A percentile compares a stretch with the other conserved stretches of the same genome.
These are phyloP conservation scores for Akebia trifoliata DNA, from an alignment of 164 flowering plant species.

Conservation along the genomic window DNA sequence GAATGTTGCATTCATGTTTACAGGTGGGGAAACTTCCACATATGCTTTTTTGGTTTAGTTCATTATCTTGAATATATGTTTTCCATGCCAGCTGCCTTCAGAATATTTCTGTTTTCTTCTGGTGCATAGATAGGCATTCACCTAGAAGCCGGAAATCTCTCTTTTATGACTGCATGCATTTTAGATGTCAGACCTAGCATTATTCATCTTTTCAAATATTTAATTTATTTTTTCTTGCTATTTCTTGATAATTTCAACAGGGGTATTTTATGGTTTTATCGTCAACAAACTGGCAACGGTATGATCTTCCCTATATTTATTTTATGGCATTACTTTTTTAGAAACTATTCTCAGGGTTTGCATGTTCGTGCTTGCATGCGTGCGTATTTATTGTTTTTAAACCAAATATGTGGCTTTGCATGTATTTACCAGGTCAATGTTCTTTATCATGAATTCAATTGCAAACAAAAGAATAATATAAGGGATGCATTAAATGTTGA, in stretches of 20 bases:
- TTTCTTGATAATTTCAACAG: conserved; percentile 31
- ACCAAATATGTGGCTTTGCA: too few relatives aligned
- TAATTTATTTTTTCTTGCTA: conserved; percentile 2
- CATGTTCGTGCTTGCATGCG: neutral
- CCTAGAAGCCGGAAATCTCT: neutral
- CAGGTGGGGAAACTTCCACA: neutral
- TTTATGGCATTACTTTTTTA: neutral
- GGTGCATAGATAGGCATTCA: too few relatives aligned
- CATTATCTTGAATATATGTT: neutral
- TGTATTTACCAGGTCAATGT: too few relatives aligned
- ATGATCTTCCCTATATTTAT: conserved; percentile 15
- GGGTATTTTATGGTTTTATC: conserved; percentile 59
- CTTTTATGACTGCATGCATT: neutral
- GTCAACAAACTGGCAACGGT: conserved; percentile 77
- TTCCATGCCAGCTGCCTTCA: neutral
- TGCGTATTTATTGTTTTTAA: too few relatives aligned
- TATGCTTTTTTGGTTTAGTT: neutral
- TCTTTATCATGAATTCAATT: too few relatives aligned
- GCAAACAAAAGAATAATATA: too few relatives aligned
- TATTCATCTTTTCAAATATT: neutral
- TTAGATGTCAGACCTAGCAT: neutral
- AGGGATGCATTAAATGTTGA: too few relatives aligned
- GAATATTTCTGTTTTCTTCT: too few relatives aligned
- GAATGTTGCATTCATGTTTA: too few relatives aligned
- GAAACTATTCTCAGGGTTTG: neutral